Evolutionary conservation across 345 rosid genomes (phyloP).

Genomic region (Luvunga scandens): DNA sequence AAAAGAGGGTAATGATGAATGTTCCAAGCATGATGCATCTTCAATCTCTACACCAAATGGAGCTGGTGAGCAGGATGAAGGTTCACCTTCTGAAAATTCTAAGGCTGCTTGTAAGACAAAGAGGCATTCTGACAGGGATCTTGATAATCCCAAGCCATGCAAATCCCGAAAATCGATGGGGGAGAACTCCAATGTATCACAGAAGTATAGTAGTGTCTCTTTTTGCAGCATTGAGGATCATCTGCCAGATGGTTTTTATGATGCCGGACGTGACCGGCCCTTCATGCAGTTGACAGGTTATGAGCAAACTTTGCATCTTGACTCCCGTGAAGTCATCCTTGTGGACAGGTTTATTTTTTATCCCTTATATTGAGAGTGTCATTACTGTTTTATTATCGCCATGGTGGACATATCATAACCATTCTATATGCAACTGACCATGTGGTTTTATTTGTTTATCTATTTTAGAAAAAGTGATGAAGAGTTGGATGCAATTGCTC

Average conservation of each 20-base stretch:
- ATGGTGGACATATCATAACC: background rate
- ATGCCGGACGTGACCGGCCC: constrained; percentile 96
- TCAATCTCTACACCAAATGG: constrained; percentile 32
- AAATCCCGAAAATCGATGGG: constrained; percentile 56
- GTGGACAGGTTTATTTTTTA: constrained; percentile 69
- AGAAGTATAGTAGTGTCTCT: constrained; percentile 64
- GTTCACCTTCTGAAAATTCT: constrained; percentile 39
- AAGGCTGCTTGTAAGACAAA: constrained; percentile 48
- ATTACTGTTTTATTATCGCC: background rate
- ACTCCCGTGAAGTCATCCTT: constrained; percentile 95
- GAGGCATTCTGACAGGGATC: constrained; percentile 67
- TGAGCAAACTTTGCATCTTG: constrained; percentile 58
- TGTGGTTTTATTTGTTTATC: constrained; percentile 3
- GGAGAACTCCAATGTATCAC: constrained; percentile 43
- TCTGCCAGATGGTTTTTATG: constrained; percentile 91
- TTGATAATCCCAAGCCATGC: constrained; percentile 89
- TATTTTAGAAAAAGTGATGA: constrained; percentile 73
- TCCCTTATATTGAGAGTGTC: background rate
- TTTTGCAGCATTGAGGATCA: constrained; percentile 73
- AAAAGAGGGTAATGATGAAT: constrained; percentile 29
- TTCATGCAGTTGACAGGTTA: constrained; percentile 63
- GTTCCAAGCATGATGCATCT: constrained; percentile 38
- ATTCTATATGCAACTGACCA: background rate
- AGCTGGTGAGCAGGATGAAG: constrained; percentile 39
- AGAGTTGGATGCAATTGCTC: constrained; percentile 70